Evolutionary conservation across 768 basidiomycete genomes (phyloP), one percentile per base, ranked within the genome.

Genomic region (Mycena rebaudengoi): DNA sequence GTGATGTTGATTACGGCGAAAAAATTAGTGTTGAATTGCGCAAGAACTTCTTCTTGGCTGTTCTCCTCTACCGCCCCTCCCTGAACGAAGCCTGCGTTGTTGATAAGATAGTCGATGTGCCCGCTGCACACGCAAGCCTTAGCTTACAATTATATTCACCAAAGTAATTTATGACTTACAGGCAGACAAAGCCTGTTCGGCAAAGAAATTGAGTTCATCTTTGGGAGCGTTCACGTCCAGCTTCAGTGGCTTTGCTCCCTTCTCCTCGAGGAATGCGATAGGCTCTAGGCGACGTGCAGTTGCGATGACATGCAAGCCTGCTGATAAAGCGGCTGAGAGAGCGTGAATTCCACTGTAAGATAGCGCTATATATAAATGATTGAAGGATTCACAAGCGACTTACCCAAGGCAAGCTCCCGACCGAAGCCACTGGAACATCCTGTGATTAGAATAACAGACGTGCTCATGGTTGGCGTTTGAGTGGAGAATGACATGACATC

Each of bases 1-100:
- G 71, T 71, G 7, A 71, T 57, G 58, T 69, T 65, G 40, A 76
- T 64, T 2, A 72, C 71, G 14, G 73, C 74, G 52, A 72, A 67
- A 29, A 76, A 69, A 63, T 76, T 76, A 13, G 71, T 70, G 55
- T 69, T 50, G 52, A 74, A 73, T 49, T 71, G 67, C 2, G 44
- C 50, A 4, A 58, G 64, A n/a, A 44, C 39, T 46, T 71, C 59
- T 40, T 66, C 56, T 0, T 57, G 50, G 13, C 40, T 60, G 39
- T 59, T 51, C 35, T 65, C 67, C 41, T 70, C 64, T 14, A 65
- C 28, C 0, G 69, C 68, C 37, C 66, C 65, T 16, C 65, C 70
- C 13, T 64, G 59, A 4, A 67, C 39, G 29, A 52, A 72, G 7
- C 70, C 73, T 11, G 74, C 73, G 25, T 74, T 73, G 54, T 72